Evolutionary conservation across 805 yeast genomes (phyloP).

Genomic region (Torulaspora microellipsoides): DNA sequence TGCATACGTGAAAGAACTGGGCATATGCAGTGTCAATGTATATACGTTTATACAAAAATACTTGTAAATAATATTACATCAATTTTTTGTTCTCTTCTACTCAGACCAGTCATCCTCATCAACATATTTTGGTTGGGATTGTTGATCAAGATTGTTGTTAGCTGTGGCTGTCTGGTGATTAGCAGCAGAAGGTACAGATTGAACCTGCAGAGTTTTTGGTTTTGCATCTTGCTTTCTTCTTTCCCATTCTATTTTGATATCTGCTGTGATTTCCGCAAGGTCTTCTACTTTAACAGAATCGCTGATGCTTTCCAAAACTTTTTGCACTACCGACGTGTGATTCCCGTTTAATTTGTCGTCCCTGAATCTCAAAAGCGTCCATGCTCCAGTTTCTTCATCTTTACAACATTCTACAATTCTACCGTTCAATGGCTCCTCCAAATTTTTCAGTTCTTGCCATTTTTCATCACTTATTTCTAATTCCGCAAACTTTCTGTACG

Average conservation of each 20-base stretch:
- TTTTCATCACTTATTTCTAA: slow-evolving; percentile 61
- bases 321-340: slow-evolving; percentile 73
- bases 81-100: slow-evolving; percentile 6
- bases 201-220: slow-evolving; percentile 8
- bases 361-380: slow-evolving; percentile 85
- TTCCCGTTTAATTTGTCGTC: slow-evolving; percentile 91
- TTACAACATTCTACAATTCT: slow-evolving; percentile 82
- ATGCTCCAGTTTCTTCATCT: slow-evolving; percentile 54
- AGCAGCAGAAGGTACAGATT: slow-evolving; percentile 4
- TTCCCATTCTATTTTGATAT: slow-evolving; percentile 60
- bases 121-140: slow-evolving; percentile 27
- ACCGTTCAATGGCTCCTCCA: slow-evolving; percentile 81
- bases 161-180: not conserved
- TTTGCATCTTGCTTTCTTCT: slow-evolving; percentile 41
- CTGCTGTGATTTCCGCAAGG: slow-evolving; percentile 50
- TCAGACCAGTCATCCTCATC: slow-evolving; percentile 36
- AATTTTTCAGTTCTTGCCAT: slow-evolving; percentile 69
- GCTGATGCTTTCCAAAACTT: slow-evolving; percentile 75
- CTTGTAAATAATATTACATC: slow-evolving; percentile 14
- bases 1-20: slow-evolving; percentile 12
- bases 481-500: slow-evolving; percentile 63
- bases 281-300: slow-evolving; percentile 85
- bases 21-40: not conserved
- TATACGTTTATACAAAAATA: slow-evolving; percentile 3
- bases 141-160: slow-evolving; percentile 3